Conservation (phyloP, 2,329 filamentous ascomycete species). For the Pezicula radicicola region DNA sequence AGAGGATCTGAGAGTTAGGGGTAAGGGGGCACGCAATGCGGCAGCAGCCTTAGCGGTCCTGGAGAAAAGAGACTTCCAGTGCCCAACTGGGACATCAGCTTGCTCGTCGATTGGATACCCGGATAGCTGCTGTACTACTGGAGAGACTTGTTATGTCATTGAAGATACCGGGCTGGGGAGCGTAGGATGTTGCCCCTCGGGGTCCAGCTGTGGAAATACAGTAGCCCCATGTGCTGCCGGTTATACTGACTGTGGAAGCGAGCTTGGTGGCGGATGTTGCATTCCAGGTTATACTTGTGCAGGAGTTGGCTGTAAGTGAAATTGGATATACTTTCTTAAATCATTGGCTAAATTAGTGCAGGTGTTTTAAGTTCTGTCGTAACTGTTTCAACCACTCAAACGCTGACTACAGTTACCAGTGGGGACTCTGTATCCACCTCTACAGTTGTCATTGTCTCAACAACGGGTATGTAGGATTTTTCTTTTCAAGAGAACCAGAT, state of each 20-base stretch:
- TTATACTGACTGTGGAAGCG: constrained; percentile 62
- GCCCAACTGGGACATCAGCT: constrained; percentile 62
- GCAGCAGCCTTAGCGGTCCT: constrained; percentile 43
- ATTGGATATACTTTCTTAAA: constrained; percentile 16
- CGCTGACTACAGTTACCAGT: constrained; percentile 18
- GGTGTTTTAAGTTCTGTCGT: constrained; percentile 12
- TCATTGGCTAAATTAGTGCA: constrained; percentile 2
- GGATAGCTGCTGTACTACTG: constrained; percentile 70
- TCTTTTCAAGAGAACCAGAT: too few species aligned
- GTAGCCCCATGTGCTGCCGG: constrained; percentile 60
- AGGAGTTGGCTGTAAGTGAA: constrained; percentile 62
- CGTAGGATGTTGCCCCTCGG: constrained; percentile 72
- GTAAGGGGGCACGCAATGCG: constrained; percentile 4
- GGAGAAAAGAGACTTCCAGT: constrained; percentile 58
- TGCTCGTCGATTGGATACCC: constrained; percentile 64
- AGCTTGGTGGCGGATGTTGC: constrained; percentile 72
- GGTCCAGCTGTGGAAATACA: constrained; percentile 58
- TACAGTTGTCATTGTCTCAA: not conserved
- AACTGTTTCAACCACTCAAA: constrained; percentile 37
- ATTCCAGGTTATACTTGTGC: constrained; percentile 68
- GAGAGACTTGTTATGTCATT: constrained; percentile 64
- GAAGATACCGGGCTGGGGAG: constrained; percentile 60
- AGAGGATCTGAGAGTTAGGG: constrained; percentile 13
- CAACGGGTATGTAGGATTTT: not conserved
- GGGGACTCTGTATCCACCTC: not conserved